phyloP scores from a whole-genome alignment of 169 alveolate genomes.

The Theileria annulata region DNA sequence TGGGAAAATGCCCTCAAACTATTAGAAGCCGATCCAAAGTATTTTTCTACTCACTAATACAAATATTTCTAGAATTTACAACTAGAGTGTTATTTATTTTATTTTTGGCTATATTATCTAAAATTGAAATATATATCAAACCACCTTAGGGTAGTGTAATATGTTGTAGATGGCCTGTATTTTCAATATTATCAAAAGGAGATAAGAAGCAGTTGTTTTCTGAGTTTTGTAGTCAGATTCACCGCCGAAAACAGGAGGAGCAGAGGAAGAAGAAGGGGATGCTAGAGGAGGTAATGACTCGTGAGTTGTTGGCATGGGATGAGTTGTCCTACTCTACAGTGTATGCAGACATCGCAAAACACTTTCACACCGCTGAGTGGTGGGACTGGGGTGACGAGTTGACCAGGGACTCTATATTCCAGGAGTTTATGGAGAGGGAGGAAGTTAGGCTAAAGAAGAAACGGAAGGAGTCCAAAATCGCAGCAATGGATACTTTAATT shows the following conservation, averaged over 20 bases:
- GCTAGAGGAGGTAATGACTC: constrained; percentile 70
- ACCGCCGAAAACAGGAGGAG: constrained; percentile 76
- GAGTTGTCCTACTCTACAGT: constrained; percentile 64
- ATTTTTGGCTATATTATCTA: not conserved
- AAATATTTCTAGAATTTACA: too few species aligned
- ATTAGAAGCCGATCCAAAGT: constrained; percentile 59
- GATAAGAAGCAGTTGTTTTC: constrained; percentile 81
- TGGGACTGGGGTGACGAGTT: constrained; percentile 80
- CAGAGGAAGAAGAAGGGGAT: constrained; percentile 74
- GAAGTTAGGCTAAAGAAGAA: constrained; percentile 63
- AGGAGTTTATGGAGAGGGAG: constrained; percentile 74
- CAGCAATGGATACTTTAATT: constrained; percentile 59
- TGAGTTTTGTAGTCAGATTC: constrained; percentile 80
- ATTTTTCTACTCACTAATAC: not conserved
- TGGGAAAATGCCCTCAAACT: constrained; percentile 74
- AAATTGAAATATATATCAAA: not conserved
- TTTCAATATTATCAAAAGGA: constrained; percentile 75
- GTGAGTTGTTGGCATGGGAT: constrained; percentile 68
- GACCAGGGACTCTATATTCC: constrained; percentile 78
- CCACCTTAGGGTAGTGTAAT: not conserved
- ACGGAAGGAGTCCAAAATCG: constrained; percentile 58
- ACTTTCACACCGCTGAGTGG: constrained; percentile 78
- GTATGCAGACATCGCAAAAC: constrained; percentile 75
- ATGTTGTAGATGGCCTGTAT: constrained; percentile 68
- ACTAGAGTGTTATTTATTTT: too few species aligned